A percentile compares a stretch with the other conserved stretches of the same genome.
These are phyloP conservation scores for Saccharomyces eubayanus DNA, from an alignment of 805 yeast genomes.

Conservation along the genomic window DNA sequence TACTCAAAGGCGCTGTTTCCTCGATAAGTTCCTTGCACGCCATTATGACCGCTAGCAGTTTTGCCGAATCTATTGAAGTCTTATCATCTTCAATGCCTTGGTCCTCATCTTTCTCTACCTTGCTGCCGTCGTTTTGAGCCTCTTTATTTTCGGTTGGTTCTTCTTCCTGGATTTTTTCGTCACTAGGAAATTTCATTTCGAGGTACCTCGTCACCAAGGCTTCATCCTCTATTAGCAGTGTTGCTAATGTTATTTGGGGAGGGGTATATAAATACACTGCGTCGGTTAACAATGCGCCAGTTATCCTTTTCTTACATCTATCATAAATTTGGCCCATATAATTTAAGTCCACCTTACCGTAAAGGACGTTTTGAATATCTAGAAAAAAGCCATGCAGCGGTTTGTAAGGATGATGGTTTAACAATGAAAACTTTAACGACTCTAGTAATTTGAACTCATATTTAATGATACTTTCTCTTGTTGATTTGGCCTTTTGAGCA, in stretches of 20 bases:
- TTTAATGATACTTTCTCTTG: constrained; percentile 59
- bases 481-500: constrained; percentile 59
- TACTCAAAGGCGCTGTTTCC: constrained; percentile 38
- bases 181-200: constrained; percentile 45
- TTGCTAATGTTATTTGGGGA: constrained; percentile 90
- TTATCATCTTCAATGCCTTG: constrained; percentile 10
- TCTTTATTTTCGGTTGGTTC: constrained; percentile 10
- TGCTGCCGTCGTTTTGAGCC: constrained; percentile 10
- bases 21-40: constrained; percentile 43
- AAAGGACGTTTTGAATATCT: constrained; percentile 63
- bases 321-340: constrained; percentile 65
- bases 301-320: constrained; percentile 53
- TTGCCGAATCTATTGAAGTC: constrained; percentile 32
- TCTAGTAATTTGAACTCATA: constrained; percentile 73
- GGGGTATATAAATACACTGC: constrained; percentile 76
- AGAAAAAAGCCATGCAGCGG: constrained; percentile 92
- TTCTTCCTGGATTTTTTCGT: constrained; percentile 6
- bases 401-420: constrained; percentile 81
- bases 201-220: constrained; percentile 60
- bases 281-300: constrained; percentile 68
- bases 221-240: constrained; percentile 60
- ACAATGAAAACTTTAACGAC: constrained; percentile 65
- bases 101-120: constrained; percentile 38
- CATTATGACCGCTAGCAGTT: constrained; percentile 37
- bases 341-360: constrained; percentile 41